phyloP scores from a whole-genome alignment of 352 stramenopile genomes.

The Pythium grandisporangium region DNA sequence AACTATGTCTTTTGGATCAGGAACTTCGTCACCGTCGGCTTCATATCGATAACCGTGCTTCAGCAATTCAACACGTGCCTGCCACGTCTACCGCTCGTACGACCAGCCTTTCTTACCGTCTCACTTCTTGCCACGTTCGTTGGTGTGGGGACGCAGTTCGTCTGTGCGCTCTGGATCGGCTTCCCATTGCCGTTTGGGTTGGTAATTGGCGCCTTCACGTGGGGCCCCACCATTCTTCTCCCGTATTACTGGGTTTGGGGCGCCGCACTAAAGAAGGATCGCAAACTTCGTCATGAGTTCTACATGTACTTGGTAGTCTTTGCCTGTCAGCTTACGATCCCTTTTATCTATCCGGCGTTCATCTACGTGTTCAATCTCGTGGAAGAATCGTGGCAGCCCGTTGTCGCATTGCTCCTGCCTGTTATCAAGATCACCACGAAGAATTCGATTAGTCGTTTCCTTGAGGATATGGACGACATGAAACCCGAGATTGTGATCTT shows the following conservation, averaged over 20 bases:
- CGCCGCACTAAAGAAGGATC: neutral
- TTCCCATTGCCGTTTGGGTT: conserved; percentile 3
- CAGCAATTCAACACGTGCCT: neutral
- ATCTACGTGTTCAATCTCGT: conserved; percentile 2
- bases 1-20: neutral
- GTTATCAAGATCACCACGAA: conserved; percentile 25
- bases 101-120: neutral
- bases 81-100: neutral
- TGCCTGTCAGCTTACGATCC: neutral
- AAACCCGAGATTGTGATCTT: conserved; percentile 10
- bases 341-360: conserved; percentile 1
- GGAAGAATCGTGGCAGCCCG: neutral
- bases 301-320: neutral
- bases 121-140: neutral
- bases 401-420: conserved; percentile 11
- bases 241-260: neutral
- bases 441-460: conserved; percentile 17
- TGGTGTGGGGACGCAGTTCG: neutral
- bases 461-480: conserved; percentile 4
- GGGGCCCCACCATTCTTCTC: conserved; percentile 10
- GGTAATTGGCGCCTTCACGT: conserved; percentile 10
- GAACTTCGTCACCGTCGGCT: neutral
- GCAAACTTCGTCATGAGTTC: neutral
- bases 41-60: neutral
- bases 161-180: neutral